Evolutionary conservation across 2,329 filamentous ascomycete genomes (phyloP).

Genomic region (Penicillium sp.): DNA sequence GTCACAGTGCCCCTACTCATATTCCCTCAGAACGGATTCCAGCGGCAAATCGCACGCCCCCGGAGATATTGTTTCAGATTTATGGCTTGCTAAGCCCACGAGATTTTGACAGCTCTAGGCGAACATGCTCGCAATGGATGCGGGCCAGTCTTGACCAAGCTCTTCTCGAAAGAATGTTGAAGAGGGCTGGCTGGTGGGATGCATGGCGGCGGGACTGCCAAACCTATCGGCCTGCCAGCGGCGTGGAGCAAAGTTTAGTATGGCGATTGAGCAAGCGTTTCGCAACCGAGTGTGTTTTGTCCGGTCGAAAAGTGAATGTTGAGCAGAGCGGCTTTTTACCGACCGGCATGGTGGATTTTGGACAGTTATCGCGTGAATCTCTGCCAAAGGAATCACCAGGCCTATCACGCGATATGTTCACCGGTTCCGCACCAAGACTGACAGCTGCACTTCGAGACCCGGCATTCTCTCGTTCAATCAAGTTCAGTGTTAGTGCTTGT

Average conservation of each 20-base stretch:
- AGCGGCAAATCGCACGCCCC: slow-evolving; percentile 37
- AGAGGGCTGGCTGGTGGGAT: slow-evolving; percentile 53
- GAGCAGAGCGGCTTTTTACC: slow-evolving; percentile 35
- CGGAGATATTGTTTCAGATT: slow-evolving; percentile 49
- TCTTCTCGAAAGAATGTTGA: slow-evolving; percentile 53
- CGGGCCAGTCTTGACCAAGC: slow-evolving; percentile 50
- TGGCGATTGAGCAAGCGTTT: slow-evolving; percentile 45
- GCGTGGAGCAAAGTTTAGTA: slow-evolving; percentile 34
- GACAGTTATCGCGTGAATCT: slow-evolving; percentile 19
- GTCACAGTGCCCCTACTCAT: background rate
- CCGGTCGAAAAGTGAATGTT: slow-evolving; percentile 28
- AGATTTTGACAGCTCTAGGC: slow-evolving; percentile 59
- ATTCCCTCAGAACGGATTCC: slow-evolving; percentile 12
- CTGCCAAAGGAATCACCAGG: slow-evolving; percentile 15
- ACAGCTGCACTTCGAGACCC: slow-evolving; percentile 24
- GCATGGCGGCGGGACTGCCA: slow-evolving; percentile 31
- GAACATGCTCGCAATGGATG: slow-evolving; percentile 60
- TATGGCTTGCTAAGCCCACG: slow-evolving; percentile 43
- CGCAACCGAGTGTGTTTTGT: slow-evolving; percentile 49
- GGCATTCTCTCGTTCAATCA: slow-evolving; percentile 22
- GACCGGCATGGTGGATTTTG: slow-evolving; percentile 30
- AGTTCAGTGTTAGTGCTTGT: slow-evolving; percentile 56
- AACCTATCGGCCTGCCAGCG: slow-evolving; percentile 24
- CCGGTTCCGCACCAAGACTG: slow-evolving; percentile 9
- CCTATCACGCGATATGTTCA: slow-evolving; percentile 15